These are phyloP conservation scores for Trametes cinnabarina DNA, from an alignment of 768 basidiomycete genomes.

Conservation along the genomic window DNA sequence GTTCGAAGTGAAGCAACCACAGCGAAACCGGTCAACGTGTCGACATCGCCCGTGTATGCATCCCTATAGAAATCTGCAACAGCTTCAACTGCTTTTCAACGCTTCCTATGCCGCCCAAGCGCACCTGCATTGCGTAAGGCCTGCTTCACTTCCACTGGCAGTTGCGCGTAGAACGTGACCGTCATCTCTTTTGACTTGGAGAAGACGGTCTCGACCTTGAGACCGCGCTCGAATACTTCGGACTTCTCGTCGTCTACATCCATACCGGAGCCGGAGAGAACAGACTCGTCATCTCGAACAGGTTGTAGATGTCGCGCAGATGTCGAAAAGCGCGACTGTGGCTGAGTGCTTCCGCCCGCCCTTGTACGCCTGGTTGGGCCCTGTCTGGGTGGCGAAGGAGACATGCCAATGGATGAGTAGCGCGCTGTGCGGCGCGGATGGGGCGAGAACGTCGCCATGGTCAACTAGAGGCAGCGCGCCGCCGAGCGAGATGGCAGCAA, in stretches of 20 bases:
- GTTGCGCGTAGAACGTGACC: slow-evolving; percentile 62
- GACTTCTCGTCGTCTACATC: slow-evolving; percentile 57
- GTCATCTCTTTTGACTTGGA: slow-evolving; percentile 72
- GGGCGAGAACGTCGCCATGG: slow-evolving; percentile 61
- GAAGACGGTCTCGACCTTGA: slow-evolving; percentile 43
- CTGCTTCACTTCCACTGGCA: slow-evolving; percentile 75
- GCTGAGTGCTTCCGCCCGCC: slow-evolving; percentile 29
- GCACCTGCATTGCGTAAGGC: slow-evolving; percentile 65
- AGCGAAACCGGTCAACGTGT: slow-evolving; percentile 70
- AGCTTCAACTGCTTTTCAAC: not conserved
- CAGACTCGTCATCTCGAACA: slow-evolving; percentile 40
- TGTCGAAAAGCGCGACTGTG: slow-evolving; percentile 44
- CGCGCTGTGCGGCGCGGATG: slow-evolving; percentile 59
- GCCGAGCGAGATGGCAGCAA: not conserved
- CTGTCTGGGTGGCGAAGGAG: slow-evolving; percentile 24
- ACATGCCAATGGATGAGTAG: slow-evolving; percentile 30
- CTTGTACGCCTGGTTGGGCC: slow-evolving; percentile 28
- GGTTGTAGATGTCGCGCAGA: slow-evolving; percentile 28
- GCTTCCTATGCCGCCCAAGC: slow-evolving; percentile 18
- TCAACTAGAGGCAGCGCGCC: slow-evolving; percentile 1
- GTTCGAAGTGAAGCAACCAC: slow-evolving; percentile 69
- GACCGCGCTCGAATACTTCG: slow-evolving; percentile 39
- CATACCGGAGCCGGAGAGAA: slow-evolving; percentile 41
- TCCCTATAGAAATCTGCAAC: slow-evolving; percentile 63
- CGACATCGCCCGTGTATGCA: slow-evolving; percentile 67